phyloP scores from a whole-genome alignment of 352 stramenopile genomes.

The Hyaloperonospora brassicae region DNA sequence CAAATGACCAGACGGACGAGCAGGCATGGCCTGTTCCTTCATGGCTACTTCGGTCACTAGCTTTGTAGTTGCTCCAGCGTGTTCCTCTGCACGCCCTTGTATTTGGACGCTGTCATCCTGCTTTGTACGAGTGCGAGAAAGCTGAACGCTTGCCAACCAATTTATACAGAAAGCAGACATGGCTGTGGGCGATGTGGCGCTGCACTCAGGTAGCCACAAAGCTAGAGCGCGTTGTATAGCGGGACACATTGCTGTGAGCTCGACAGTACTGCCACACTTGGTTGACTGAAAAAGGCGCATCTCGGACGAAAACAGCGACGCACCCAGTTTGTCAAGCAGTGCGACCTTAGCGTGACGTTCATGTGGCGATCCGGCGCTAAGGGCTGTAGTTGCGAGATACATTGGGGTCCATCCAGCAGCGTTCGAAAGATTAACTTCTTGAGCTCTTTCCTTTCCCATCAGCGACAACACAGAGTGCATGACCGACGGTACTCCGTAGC shows the following conservation, averaged over 20 bases:
- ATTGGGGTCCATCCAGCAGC: constrained; percentile 18
- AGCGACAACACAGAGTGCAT: constrained; percentile 19
- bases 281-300: constrained; percentile 15
- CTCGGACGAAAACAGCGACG: constrained; percentile 13
- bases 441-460: background rate
- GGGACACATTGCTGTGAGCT: too few species aligned
- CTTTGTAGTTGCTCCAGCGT: too few species aligned
- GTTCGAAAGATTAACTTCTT: constrained; percentile 18
- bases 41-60: background rate
- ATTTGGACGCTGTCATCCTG: too few species aligned
- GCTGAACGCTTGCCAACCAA: constrained; percentile 24
- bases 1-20: too few species aligned
- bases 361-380: constrained; percentile 14
- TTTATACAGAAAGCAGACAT: constrained; percentile 22
- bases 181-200: constrained; percentile 3
- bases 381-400: constrained; percentile 18
- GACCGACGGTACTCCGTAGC: constrained; percentile 18
- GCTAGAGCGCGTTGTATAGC: constrained; percentile 9
- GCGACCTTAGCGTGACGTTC: constrained; percentile 15
- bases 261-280: too few species aligned
- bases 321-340: constrained; percentile 16
- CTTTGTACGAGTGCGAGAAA: constrained; percentile 2
- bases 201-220: constrained; percentile 18
- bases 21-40: background rate
- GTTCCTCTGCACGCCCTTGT: too few species aligned